Evolutionary conservation across 139 green algal species (phyloP), one percentile per base, ranked within the genome.

Genomic region (Micractinium sp.): DNA sequence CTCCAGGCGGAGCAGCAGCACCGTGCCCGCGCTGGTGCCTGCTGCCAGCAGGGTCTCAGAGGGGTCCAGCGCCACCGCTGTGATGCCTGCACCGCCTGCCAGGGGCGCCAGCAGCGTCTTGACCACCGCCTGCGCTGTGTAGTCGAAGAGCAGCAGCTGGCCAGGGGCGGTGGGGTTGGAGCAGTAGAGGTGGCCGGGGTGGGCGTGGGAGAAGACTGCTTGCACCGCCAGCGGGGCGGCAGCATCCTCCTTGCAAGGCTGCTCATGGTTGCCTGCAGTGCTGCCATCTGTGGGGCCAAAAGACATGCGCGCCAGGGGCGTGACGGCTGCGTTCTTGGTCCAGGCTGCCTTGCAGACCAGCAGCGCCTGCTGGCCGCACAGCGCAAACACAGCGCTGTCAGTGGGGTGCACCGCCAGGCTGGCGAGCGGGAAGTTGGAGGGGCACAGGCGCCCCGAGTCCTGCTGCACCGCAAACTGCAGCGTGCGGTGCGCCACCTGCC

Each of bases 1-100:
- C 38, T 89, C 75, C 74, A 75, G 38, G 35, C 85, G 85, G 74
- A 89, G 74, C 74, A 89, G 75, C 53, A 89, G 85, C 53, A 89
- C 56, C 19, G 39, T 84, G 74, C 85, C 85, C 2, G 35, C 53
- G 9, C 53, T 29, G 56, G 85, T 89, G 35, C 85, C 85, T 13
- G 39, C 74, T 19, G 85, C 85, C 85, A 89, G 56, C 56, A 89
- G 75, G 14, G n/a, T 27, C 74, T 89, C 85, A 16, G 15, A 14
- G 18, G 85, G 75, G 56, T 76, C 36, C 35, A 89, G 29, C 3
- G 85, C 85, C 67, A 89, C 33, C 19, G 85, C 60, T 13, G 85
- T 89, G 53, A 89, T 39, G 41, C 69, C 41, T 12, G 18, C 29
- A 15, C 47, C n/a, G 56, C 35, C 74, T 18, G 85, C 74, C 63